Percentiles rank a stretch among this genome's conserved stretches.
These are phyloP conservation scores for Schwanniomyces etchellsii DNA, from an alignment of 1,139 yeast genomes.

Conservation along the genomic window DNA sequence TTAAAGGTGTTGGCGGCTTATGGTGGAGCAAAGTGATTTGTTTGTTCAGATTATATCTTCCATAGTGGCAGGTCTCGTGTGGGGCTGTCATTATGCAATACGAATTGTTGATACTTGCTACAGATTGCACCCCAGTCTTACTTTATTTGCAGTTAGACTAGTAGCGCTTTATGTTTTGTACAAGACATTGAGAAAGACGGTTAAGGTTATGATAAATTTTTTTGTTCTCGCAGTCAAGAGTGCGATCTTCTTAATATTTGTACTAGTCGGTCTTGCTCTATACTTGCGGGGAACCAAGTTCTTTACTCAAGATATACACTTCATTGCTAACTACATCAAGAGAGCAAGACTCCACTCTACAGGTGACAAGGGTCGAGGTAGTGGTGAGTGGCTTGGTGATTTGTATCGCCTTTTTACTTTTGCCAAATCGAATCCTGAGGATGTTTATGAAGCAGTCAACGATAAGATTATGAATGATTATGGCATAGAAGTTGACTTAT, in stretches of 20 bases:
- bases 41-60: conserved; percentile 10
- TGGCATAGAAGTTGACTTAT: conserved; percentile 7
- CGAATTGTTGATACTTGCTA: conserved; percentile 12
- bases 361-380: no score
- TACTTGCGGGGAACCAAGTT: conserved; percentile 18
- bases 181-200: conserved; percentile 13
- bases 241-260: conserved; percentile 7
- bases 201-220: conserved; percentile 23
- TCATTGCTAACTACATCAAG: no score
- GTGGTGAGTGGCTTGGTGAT: no score
- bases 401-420: conserved; percentile 3
- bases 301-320: conserved; percentile 15
- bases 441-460: not conserved
- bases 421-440: conserved; percentile 1
- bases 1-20: no score
- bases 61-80: conserved; percentile 10
- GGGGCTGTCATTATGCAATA: conserved; percentile 11
- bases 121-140: conserved; percentile 20
- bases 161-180: conserved; percentile 19
- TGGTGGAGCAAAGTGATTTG: conserved; percentile 9
- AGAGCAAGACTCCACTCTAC: no score
- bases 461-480: conserved; percentile 5
- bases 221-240: conserved; percentile 17
- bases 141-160: conserved; percentile 14
- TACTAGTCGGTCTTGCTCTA: conserved; percentile 9